Evolutionary conservation across 1,284 basidiomycete genomes (phyloP).

Genomic region (Caloboletus firmus): DNA sequence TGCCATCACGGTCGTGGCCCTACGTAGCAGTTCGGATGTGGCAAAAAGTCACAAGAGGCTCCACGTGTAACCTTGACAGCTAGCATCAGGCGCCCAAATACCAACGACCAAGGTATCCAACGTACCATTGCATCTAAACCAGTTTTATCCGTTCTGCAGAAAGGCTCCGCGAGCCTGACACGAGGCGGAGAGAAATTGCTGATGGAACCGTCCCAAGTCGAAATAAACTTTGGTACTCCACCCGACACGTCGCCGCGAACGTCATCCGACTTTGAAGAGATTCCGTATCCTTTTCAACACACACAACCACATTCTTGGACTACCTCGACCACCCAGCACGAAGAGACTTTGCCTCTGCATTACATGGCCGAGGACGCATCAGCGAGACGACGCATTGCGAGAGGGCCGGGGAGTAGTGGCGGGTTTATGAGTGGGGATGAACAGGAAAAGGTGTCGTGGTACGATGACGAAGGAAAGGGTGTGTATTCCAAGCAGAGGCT

Average conservation of each 20-base stretch:
- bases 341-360: slow-evolving; percentile 65
- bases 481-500: slow-evolving; percentile 66
- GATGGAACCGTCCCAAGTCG: slow-evolving; percentile 66
- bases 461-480: slow-evolving; percentile 73
- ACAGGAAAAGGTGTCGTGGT: slow-evolving; percentile 38
- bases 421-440: slow-evolving; percentile 39
- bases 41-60: slow-evolving; percentile 4
- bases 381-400: slow-evolving; percentile 55
- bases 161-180: slow-evolving; percentile 8
- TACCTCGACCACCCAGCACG: slow-evolving; percentile 34
- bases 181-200: slow-evolving; percentile 30
- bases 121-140: not conserved
- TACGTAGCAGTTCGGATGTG: not conserved
- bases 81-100: too few species aligned
- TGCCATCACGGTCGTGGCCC: not conserved
- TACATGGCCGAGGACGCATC: slow-evolving; percentile 72
- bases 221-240: slow-evolving; percentile 67
- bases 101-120: not conserved
- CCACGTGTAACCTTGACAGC: slow-evolving; percentile 14
- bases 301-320: slow-evolving; percentile 37
- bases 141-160: not conserved
- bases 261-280: slow-evolving; percentile 71
- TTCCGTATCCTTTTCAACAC: slow-evolving; percentile 53
- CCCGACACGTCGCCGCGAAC: slow-evolving; percentile 43
- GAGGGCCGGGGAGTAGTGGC: slow-evolving; percentile 42